Evolutionary conservation across 106 monocot genomes (phyloP).

Genomic region (Narthecium ossifragum): DNA sequence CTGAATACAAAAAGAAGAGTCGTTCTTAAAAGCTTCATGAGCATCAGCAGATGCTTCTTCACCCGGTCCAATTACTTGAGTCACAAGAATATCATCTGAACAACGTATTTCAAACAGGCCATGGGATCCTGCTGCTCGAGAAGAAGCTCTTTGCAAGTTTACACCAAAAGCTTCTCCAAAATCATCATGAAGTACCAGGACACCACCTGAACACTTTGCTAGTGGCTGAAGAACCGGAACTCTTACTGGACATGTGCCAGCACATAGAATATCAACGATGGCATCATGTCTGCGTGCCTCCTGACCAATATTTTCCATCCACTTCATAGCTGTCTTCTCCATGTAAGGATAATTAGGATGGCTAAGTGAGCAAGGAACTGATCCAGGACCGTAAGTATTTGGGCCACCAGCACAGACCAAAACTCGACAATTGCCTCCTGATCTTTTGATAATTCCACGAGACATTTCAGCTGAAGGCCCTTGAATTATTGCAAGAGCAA

Average conservation of each 20-base stretch:
- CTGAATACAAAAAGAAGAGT: conserved; percentile 70
- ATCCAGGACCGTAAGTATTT: conserved; percentile 87
- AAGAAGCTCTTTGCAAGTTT: conserved; percentile 90
- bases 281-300: conserved; percentile 55
- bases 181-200: conserved; percentile 93
- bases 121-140: conserved; percentile 82
- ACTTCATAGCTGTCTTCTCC: conserved; percentile 85
- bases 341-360: conserved; percentile 98
- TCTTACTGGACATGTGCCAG: conserved; percentile 87
- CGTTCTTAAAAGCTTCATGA: conserved; percentile 88
- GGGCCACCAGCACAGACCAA: conserved; percentile 88
- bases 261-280: conserved; percentile 86
- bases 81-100: conserved; percentile 90
- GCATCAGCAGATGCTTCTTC: conserved; percentile 80
- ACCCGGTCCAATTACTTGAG: conserved; percentile 95
- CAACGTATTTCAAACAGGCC: conserved; percentile 92
- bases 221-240: conserved; percentile 86
- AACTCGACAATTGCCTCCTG: conserved; percentile 86
- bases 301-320: conserved; percentile 92
- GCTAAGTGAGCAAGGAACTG: conserved; percentile 77
- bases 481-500: conserved; percentile 82
- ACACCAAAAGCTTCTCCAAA: conserved; percentile 99
- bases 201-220: conserved; percentile 88
- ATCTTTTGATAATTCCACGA: conserved; percentile 74
- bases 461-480: conserved; percentile 80